Percentiles rank a stretch among this genome's conserved stretches.
phyloP scores from a whole-genome alignment of 768 basidiomycete genomes.

The Lactarius pseudohatsudake region DNA sequence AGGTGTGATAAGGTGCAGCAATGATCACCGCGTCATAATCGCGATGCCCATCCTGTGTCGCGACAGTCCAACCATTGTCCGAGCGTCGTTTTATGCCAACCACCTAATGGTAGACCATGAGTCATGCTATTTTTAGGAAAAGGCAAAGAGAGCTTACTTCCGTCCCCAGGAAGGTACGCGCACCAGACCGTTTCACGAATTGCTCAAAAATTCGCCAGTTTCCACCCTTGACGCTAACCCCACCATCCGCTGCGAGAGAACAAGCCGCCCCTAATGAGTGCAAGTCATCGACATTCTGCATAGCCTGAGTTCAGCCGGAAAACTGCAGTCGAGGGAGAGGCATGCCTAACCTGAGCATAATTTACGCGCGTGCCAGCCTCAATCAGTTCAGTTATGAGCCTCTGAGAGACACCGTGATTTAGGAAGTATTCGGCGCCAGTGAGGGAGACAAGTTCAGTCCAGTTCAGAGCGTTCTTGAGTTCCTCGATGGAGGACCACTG shows the following conservation, averaged over 20 bases:
- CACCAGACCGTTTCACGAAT: slow-evolving; percentile 69
- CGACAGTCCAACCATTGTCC: slow-evolving; percentile 50
- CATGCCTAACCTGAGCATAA: slow-evolving; percentile 61
- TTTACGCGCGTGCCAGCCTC: slow-evolving; percentile 78
- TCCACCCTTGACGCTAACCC: slow-evolving; percentile 68
- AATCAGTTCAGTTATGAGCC: slow-evolving; percentile 67
- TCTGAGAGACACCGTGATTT: slow-evolving; percentile 50
- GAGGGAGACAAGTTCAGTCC: slow-evolving; percentile 41
- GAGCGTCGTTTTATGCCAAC: slow-evolving; percentile 32
- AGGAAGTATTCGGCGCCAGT: slow-evolving; percentile 57
- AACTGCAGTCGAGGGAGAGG: not conserved
- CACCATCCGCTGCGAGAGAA: slow-evolving; percentile 71
- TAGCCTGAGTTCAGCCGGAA: not conserved
- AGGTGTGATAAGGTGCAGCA: slow-evolving; percentile 80
- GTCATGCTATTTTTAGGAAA: slow-evolving; percentile 2
- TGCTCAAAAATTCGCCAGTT: slow-evolving; percentile 84
- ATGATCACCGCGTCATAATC: slow-evolving; percentile 77
- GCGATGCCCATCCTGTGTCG: slow-evolving; percentile 42
- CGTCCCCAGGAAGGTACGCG: slow-evolving; percentile 69
- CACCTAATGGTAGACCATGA: slow-evolving; percentile 43
- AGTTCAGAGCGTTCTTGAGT: slow-evolving; percentile 28
- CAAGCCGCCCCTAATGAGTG: slow-evolving; percentile 74
- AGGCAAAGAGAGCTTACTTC: slow-evolving; percentile 46
- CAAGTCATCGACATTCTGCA: slow-evolving; percentile 63
- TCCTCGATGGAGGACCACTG: slow-evolving; percentile 58